Percentiles rank a stretch among this genome's conserved stretches.
phyloP scores from a whole-genome alignment of 148 eudicot species.

The Pharnaceum exiguum region DNA sequence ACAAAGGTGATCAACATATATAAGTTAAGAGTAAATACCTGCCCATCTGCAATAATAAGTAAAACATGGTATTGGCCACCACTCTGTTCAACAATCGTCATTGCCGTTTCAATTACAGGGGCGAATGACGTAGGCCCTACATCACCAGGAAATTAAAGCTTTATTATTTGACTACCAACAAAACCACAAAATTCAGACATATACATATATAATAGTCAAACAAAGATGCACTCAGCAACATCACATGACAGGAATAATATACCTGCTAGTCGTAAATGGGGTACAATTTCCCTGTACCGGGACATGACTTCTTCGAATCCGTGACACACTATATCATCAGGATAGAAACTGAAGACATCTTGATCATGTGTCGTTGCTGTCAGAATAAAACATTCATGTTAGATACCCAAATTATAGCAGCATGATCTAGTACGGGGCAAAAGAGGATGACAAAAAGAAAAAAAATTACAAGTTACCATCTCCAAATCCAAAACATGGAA shows the following conservation, averaged over 20 bases:
- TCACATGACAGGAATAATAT: slow-evolving; percentile 10
- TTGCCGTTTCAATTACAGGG: slow-evolving; percentile 89
- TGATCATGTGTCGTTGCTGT: slow-evolving; percentile 93
- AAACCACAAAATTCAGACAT: not conserved
- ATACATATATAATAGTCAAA: not conserved
- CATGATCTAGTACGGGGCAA: not conserved
- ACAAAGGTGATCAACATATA: not conserved
- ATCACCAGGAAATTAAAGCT: not conserved
- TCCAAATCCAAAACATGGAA: slow-evolving; percentile 97
- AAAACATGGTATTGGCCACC: slow-evolving; percentile 96
- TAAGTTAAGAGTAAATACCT: slow-evolving; percentile 42
- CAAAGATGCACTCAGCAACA: not conserved
- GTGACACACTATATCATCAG: slow-evolving; percentile 67
- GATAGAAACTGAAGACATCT: slow-evolving; percentile 83
- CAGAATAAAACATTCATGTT: slow-evolving; percentile 2
- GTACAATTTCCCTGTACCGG: slow-evolving; percentile 72
- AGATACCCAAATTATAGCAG: slow-evolving; percentile 6
- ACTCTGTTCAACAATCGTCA: slow-evolving; percentile 86
- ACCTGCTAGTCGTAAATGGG: slow-evolving; percentile 87
- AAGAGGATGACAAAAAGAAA: not conserved
- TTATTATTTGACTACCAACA: not conserved
- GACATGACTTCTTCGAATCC: slow-evolving; percentile 90
- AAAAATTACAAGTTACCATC: slow-evolving; percentile 53
- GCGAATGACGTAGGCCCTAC: slow-evolving; percentile 97
- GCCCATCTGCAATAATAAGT: slow-evolving; percentile 93